Percentiles rank a stretch among this genome's conserved stretches.
These are phyloP conservation scores for Reticulascus tulasneorum DNA, from an alignment of 2,329 filamentous ascomycete species.

Conservation along the genomic window DNA sequence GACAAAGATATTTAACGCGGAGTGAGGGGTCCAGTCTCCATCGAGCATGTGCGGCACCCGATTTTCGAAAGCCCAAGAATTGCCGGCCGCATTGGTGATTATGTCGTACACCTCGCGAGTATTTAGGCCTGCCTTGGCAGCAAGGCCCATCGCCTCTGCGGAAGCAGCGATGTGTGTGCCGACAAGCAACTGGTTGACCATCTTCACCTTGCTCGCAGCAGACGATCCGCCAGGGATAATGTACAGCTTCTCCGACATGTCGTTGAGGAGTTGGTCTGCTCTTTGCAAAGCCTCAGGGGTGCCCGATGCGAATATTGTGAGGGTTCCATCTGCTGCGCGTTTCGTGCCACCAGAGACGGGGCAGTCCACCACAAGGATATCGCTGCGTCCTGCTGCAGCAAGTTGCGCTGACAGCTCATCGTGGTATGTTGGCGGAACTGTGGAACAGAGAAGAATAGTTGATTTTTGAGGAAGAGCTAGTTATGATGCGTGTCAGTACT, in stretches of 20 bases:
- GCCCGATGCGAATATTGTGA: conserved; percentile 62
- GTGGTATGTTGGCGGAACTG: conserved; percentile 27
- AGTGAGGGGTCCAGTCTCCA: conserved; percentile 38
- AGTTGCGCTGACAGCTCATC: conserved; percentile 9
- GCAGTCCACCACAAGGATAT: conserved; percentile 57
- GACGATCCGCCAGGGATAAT: conserved; percentile 45
- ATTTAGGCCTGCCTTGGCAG: conserved; percentile 42
- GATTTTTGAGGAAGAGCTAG: conserved; percentile 12
- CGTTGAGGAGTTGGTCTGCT: conserved; percentile 49
- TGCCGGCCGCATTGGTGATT: conserved; percentile 23
- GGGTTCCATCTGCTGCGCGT: conserved; percentile 65
- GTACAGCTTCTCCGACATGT: conserved; percentile 55
- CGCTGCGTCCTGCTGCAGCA: conserved; percentile 7
- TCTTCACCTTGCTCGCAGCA: conserved; percentile 50
- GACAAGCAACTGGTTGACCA: conserved; percentile 48
- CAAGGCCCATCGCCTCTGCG: conserved; percentile 49
- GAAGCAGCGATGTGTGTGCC: conserved; percentile 48
- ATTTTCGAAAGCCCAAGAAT: conserved; percentile 54
- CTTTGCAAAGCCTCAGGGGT: conserved; percentile 44
- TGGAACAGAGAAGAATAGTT: conserved; percentile 27
- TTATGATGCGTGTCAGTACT: conserved; percentile 1
- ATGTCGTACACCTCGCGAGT: conserved; percentile 25
- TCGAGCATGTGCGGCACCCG: conserved; percentile 49
- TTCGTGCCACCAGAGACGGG: conserved; percentile 69
- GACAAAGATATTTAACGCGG: conserved; percentile 30